These are phyloP conservation scores for Stemphylium beticola DNA, from an alignment of 2,329 filamentous ascomycete species.

Conservation along the genomic window DNA sequence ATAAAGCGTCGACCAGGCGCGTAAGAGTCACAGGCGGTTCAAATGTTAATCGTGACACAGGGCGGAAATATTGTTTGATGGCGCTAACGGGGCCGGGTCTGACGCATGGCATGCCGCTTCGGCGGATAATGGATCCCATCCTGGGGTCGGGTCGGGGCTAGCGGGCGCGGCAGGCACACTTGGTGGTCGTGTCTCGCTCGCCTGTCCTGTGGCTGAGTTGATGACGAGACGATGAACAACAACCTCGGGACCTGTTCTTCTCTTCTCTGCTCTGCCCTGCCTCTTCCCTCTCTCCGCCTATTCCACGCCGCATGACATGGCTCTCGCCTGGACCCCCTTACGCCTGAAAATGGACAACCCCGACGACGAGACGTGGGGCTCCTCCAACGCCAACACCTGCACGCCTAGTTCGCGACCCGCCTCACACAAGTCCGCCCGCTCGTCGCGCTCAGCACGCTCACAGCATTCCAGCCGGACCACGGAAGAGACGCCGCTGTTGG, in stretches of 20 bases:
- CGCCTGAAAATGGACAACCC: constrained; percentile 26
- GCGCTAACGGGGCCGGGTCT: constrained; percentile 9
- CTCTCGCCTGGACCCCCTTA: constrained; percentile 14
- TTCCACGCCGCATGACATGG: constrained; percentile 4
- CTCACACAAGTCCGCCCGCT: constrained; percentile 46
- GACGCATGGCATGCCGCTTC: constrained; percentile 6
- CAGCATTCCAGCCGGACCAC: constrained; percentile 42
- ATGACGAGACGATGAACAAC: constrained; percentile 21
- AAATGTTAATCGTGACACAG: constrained; percentile 1
- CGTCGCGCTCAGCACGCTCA: constrained; percentile 41
- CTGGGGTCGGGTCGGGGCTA: constrained; percentile 11
- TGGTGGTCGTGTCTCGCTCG: background rate
- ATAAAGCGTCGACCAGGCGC: constrained; percentile 5
- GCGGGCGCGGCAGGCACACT: constrained; percentile 14
- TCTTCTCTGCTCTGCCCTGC: background rate
- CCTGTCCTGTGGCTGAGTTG: constrained; percentile 18
- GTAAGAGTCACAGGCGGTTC: constrained; percentile 28
- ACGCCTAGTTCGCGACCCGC: constrained; percentile 47
- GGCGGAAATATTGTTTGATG: constrained; percentile 25
- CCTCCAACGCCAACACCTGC: constrained; percentile 35
- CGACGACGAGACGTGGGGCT: constrained; percentile 45
- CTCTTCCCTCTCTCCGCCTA: background rate
- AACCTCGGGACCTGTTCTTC: background rate
- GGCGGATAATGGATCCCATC: constrained; percentile 4
- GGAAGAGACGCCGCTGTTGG: constrained; percentile 51